Evolutionary conservation across 2,329 filamentous ascomycete species (phyloP).

Genomic region (Arthrinium puccinioides): DNA sequence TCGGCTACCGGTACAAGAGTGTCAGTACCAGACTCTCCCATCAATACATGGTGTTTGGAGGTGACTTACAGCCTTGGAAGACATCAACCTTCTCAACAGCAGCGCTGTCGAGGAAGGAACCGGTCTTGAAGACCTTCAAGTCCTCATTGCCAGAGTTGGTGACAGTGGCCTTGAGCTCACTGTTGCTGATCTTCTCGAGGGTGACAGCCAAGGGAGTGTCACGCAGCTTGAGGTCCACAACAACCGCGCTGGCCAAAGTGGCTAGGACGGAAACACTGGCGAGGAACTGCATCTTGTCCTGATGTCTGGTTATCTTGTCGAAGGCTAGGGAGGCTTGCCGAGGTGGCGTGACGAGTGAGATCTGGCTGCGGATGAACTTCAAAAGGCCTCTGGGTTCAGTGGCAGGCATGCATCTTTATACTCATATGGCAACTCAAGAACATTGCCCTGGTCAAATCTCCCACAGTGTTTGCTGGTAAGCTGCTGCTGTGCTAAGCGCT

Average conservation of each 20-base stretch:
- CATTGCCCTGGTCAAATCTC: not conserved
- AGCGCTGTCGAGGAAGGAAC: constrained; percentile 39
- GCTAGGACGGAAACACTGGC: constrained; percentile 25
- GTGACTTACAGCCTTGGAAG: constrained; percentile 29
- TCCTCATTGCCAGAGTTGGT: constrained; percentile 39
- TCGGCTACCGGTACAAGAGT: not conserved
- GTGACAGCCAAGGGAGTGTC: constrained; percentile 30
- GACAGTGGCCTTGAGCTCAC: constrained; percentile 39
- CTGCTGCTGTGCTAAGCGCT: no score
- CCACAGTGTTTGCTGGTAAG: not conserved
- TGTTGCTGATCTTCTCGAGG: constrained; percentile 38
- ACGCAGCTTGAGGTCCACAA: constrained; percentile 26
- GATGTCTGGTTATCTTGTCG: not conserved
- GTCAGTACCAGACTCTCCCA: not conserved
- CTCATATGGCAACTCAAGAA: not conserved
- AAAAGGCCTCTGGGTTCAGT: fast-evolving
- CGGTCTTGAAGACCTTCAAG: constrained; percentile 41
- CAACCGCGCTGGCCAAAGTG: constrained; percentile 26
- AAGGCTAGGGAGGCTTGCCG: not conserved
- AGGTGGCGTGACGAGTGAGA: not conserved
- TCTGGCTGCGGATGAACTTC: not conserved
- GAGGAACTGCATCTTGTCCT: constrained; percentile 34
- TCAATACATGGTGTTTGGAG: not conserved
- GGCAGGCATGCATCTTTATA: not conserved
- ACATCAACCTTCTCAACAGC: constrained; percentile 43